Base-by-base conservation (phyloP, 805 yeast species). In the Pichia cephalocereana region DNA sequence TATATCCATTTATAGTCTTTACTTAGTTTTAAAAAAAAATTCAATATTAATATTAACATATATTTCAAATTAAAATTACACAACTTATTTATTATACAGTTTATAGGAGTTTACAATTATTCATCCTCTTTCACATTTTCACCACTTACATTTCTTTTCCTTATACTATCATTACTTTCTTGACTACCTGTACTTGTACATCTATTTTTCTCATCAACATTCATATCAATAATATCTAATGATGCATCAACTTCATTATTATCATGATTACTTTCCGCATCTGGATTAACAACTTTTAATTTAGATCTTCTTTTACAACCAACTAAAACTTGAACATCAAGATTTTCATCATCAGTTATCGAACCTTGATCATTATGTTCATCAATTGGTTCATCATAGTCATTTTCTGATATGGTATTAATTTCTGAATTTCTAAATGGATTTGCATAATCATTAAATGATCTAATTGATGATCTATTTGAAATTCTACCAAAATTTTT, bases 291-390 rank as follows among this genome's bases (percentile, higher is more conserved):
- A 37, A 83, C 77, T 36, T 83, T 62, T 41, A 83, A 65, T 46
- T 74, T 72, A 1, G 83, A 72, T 49, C 86, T 67, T 54, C 88
- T 67, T 57, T 76, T 77, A 15, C 85, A 77, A 51, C 84, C 76
- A 8, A 83, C 88, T 51, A 83, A 63, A 9, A 83, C 83, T 61
- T 83, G 90, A 2, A 82, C 90, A 53, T 83, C 89, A 54, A 81
- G 58, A 31, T 70, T 68, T 18, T 72, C 64, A 19, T 71, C 70
- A 37, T 69, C 72, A 26, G 26, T 38, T 8, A 40, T 43, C 2
- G 43, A 17, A 19, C 40, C 48, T 11, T 38, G 36, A 31, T 41
- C 40, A n/a, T 34, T n/a, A 15, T 19, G 12, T 9, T 31, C 28
- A n/a, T 31, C 18, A 11, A 10, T 46, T 8, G 32, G 30, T 23